Base-by-base conservation (phyloP, 495 filamentous ascomycete species). In the Clohesyomyces aquaticus region DNA sequence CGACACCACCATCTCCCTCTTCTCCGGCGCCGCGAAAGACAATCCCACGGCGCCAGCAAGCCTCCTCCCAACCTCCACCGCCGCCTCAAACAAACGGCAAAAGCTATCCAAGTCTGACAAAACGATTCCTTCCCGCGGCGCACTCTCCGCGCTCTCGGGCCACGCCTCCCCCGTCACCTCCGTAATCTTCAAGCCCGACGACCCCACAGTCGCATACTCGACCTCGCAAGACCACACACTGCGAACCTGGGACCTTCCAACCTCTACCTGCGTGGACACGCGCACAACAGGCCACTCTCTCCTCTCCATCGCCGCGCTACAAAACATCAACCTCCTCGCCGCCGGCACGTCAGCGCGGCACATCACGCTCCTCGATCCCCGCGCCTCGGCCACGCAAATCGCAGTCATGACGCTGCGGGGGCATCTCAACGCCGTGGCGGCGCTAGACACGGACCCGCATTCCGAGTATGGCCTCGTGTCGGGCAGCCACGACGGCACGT, bases 201-300 rank as follows among this genome's bases (percentile, higher is more conserved):
- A 97, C 77, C 75, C 85, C 26, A 96, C 89, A 11, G 88, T 98
- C 23, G 93, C 88, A 29, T 97, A 98, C 80, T 92, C 91, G 0
- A 81, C 83, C 1, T 92, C 90, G 21, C 88, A 88, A 80, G 94
- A 98, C 78, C 92, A 96, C 76, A 88, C 89, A 0, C 78, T 97
- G 63, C 87, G 85, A 23, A 98, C 94, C 0, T 89, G 96, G 83
- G 94, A 98, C 79, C 84, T 98, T 12, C 83, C 89, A 0, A 97
- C 93, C 6, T 75, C 80, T 48, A 68, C 80, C 3, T 79, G 86
- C 11, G 90, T 96, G 41, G 89, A 89, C 70, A 90, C 89, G 19
- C 82, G 92, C 46, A 88, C 89, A 8, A 91, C 90, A 9, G 84
- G 88, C n/a, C 87, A 93, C 74, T 82, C 90, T 0, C 81, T 98